Percentiles rank a stretch among this genome's conserved stretches.
These are phyloP conservation scores for Mallotus nudiflorus DNA, from an alignment of 345 rosid genomes.

Conservation along the genomic window DNA sequence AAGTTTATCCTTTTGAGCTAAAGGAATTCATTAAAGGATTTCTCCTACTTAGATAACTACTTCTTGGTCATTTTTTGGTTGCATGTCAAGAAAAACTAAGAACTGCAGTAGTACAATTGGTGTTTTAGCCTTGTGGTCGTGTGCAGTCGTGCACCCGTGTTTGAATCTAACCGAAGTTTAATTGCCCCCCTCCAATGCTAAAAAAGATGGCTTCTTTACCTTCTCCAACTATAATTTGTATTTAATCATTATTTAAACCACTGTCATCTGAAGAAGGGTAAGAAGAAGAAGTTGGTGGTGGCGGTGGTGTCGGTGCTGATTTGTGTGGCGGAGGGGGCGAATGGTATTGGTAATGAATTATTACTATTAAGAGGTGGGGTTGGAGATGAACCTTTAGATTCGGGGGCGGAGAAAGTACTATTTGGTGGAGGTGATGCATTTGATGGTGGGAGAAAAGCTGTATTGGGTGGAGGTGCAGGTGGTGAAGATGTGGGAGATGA, in stretches of 20 bases:
- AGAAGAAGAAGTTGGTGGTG: constrained; percentile 16
- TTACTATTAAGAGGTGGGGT: constrained; percentile 9
- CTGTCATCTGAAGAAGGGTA: constrained; percentile 21
- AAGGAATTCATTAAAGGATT: background rate
- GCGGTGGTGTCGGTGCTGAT: constrained; percentile 11
- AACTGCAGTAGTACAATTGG: background rate
- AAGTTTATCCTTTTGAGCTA: background rate
- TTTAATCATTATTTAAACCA: constrained; percentile 20
- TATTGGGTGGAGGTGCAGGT: constrained; percentile 13
- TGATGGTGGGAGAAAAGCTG: constrained; percentile 22
- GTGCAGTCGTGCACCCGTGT: too few relatives aligned
- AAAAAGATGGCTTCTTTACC: too few relatives aligned
- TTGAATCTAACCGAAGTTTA: too few relatives aligned
- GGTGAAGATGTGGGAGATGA: constrained; percentile 27
- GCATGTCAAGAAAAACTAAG: background rate
- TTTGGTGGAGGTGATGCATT: constrained; percentile 19
- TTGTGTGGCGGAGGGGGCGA: constrained; percentile 14
- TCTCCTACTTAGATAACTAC: background rate
- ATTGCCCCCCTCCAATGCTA: too few relatives aligned
- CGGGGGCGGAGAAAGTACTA: constrained; percentile 14
- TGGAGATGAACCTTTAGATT: background rate
- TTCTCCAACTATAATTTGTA: constrained; percentile 43
- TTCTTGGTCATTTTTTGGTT: background rate
- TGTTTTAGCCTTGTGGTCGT: too few relatives aligned
- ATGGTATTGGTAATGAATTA: constrained; percentile 13